Evolutionary conservation across 106 monocot species (phyloP), one percentile per base, ranked within the genome.

Genomic region (Gastrodia elata): DNA sequence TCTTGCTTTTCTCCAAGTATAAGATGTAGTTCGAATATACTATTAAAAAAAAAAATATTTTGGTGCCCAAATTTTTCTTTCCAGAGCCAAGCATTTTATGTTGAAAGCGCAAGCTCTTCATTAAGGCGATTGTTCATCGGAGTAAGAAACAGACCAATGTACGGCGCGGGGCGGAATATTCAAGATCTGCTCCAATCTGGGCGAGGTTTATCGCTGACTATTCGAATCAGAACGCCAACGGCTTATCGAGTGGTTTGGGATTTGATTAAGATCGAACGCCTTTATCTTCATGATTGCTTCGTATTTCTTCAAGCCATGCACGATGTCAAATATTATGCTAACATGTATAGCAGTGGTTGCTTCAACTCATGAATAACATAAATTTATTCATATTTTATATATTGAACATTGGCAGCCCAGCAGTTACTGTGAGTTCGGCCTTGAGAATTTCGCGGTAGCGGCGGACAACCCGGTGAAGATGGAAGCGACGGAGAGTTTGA

Each of bases 81-180:
- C 25, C 14, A 69, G 68, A 26, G 68, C 34, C 22, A 25, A 40
- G 72, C 58, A 33, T 75, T 73, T 2, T 88, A 84, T 35, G 79
- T 91, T 4, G 49, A 59, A 22, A 77, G 67, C 9, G 40, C 24
- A 38, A 77, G 77, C 64, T 71, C 72, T 1, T 73, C 32, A 27
- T 72, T 48, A 2, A 0, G 75, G 6, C 34, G 27, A 11, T 58
- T 88, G 0, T 74, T 58, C 27, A 76, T 91, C 6, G 79, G 75
- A n/a, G 75, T 75, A 2, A 84, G 77, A 43, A 77, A 81, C 42
- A 83, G 61, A 30, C 84, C 91, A 9, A 73, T 94, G 78, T 94
- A 94, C 55, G 94, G 85, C 11, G 94, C 94, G 0, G 94, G 94
- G 1, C n/a, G 84, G 2, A 68, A 46, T 48, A 91, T 94, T 91